These are phyloP conservation scores for Glomus cerebriforme DNA, from an alignment of 192 early-diverging fungal species.

Conservation along the genomic window DNA sequence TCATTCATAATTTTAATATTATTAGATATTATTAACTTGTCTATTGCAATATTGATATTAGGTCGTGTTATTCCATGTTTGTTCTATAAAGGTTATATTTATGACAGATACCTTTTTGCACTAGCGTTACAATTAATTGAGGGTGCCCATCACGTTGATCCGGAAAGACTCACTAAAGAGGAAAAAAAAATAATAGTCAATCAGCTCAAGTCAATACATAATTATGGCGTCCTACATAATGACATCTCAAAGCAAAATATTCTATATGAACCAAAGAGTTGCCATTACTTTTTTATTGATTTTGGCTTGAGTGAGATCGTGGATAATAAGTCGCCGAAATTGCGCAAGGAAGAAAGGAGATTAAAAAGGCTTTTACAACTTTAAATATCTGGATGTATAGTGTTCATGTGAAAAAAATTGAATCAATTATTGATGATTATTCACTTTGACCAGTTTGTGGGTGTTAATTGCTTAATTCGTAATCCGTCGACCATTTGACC, in stretches of 20 bases:
- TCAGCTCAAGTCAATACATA: conserved; percentile 23
- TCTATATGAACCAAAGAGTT: conserved; percentile 14
- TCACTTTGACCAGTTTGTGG: too few relatives aligned
- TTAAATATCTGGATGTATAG: too few relatives aligned
- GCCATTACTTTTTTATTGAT: conserved; percentile 5
- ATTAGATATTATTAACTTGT: conserved; percentile 13
- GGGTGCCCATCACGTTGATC: neutral
- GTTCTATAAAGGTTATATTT: conserved; percentile 23
- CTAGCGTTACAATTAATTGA: conserved; percentile 15
- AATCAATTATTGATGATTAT: too few relatives aligned
- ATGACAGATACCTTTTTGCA: conserved; percentile 3
- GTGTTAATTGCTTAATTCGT: too few relatives aligned
- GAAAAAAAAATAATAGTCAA: conserved; percentile 10
- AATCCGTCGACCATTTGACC: too few relatives aligned
- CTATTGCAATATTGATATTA: conserved; percentile 24
- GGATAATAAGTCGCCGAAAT: neutral
- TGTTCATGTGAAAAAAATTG: too few relatives aligned
- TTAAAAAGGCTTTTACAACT: conserved; percentile 19
- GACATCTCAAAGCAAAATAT: neutral
- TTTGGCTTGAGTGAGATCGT: neutral
- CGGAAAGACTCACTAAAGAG: neutral
- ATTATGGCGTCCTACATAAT: conserved; percentile 6
- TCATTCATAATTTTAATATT: conserved; percentile 5
- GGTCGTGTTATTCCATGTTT: conserved; percentile 3
- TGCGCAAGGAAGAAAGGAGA: conserved; percentile 17